Base-by-base conservation (phyloP, 2,329 filamentous ascomycete genomes). In the Ambrosiella xylebori region DNA sequence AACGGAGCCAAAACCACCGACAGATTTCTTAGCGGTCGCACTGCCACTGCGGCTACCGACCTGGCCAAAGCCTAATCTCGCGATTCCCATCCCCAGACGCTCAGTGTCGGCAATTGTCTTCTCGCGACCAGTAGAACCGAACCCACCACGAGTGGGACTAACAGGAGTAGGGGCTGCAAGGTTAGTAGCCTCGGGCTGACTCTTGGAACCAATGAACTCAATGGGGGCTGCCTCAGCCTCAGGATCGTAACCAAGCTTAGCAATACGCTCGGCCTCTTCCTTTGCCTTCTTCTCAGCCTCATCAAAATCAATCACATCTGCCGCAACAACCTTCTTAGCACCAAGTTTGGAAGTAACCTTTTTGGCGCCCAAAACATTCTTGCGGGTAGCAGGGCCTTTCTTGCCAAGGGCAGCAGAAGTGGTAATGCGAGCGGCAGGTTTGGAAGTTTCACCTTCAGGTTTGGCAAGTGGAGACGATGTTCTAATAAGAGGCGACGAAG, bases 271-370 rank as follows among this genome's bases (percentile, higher is more conserved):
- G 2, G 90, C 93, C 71, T 98, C 93, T 71, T 97, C 93, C 70
- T 91, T 95, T 49, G 93, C 93, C 73, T 94, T 95, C 71, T 87
- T 88, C 76, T 98, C 93, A 2, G 90, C 93, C 69, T 91, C 93
- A 63, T 98, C 93, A 66, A 98, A 98, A 73, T 98, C 91, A 62
- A 98, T 90, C 11, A 82, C 73, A 63, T 90, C 86, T 51, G 76
- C 78, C 2, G 77, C 80, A 39, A 95, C 80, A 37, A 60, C 59
- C 76, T 97, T 97, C 80, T 97, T 97, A 36, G 84, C 91, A 40
- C 91, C 93, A 9, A 97, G 77, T 74, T 94, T 95, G 50, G 79
- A 85, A 12, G 76, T 76, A 6, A 75, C 77, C 75, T 90, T 93
- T 75, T 91, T 93, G 38, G 85, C 85, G 60, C 86, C 86, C 27